Evolutionary conservation across 805 yeast genomes (phyloP).

Genomic region (Hanseniaspora vineae): DNA sequence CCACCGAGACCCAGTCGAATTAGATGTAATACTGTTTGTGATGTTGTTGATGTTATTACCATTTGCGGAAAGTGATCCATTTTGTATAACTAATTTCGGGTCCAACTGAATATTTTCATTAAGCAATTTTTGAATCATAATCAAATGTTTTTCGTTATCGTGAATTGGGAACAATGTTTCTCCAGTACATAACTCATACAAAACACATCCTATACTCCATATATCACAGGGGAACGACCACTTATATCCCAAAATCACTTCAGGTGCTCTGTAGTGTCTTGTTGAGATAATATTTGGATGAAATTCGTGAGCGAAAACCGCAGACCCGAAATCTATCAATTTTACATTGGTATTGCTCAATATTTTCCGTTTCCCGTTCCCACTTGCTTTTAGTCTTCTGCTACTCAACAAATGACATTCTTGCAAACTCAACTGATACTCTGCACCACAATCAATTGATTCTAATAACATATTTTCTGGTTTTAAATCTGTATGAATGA

Average conservation of each 20-base stretch:
- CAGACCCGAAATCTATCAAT: conserved; percentile 94
- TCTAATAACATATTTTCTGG: conserved; percentile 80
- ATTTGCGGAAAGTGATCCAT: not conserved
- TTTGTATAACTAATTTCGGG: not conserved
- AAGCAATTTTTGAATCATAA: conserved; percentile 75
- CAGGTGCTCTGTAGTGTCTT: conserved; percentile 95
- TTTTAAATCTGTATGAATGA: conserved; percentile 91
- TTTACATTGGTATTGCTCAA: conserved; percentile 71
- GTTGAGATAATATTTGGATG: conserved; percentile 90
- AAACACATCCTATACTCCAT: conserved; percentile 93
- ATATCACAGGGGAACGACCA: conserved; percentile 96
- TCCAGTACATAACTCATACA: conserved; percentile 85
- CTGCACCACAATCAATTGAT: conserved; percentile 15
- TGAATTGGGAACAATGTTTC: conserved; percentile 92
- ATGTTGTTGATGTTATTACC: not conserved
- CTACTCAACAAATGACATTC: conserved; percentile 13
- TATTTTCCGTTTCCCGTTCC: conserved; percentile 20
- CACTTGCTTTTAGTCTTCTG: conserved; percentile 20
- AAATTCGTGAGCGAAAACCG: conserved; percentile 85
- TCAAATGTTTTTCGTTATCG: conserved; percentile 87
- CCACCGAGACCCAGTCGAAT: too few species aligned
- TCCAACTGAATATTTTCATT: conserved; percentile 1
- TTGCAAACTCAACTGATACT: conserved; percentile 13
- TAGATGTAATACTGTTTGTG: not conserved
- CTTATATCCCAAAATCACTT: conserved; percentile 84